Evolutionary conservation across 768 basidiomycete species (phyloP).

Genomic region (Coprinopsis marcescibilis): DNA sequence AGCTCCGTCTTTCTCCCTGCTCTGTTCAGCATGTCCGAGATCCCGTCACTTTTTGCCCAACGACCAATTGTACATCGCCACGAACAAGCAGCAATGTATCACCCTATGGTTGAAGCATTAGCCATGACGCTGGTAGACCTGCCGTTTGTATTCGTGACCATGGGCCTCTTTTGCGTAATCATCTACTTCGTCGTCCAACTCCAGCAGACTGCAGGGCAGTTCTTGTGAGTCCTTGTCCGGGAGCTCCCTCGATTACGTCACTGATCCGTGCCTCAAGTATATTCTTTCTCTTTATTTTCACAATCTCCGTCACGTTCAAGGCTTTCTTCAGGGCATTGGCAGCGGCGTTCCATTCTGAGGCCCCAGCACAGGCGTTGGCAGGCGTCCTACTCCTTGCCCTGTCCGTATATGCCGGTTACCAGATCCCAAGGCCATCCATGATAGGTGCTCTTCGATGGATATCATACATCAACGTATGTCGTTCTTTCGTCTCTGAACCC

Average conservation of each 20-base stretch:
- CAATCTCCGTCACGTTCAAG: constrained; percentile 61
- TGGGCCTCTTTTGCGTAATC: constrained; percentile 39
- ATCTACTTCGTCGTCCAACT: constrained; percentile 61
- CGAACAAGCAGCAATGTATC: constrained; percentile 54
- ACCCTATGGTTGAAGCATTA: constrained; percentile 32
- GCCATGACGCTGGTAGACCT: constrained; percentile 58
- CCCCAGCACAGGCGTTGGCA: constrained; percentile 57
- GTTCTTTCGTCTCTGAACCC: not conserved
- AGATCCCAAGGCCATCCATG: constrained; percentile 56
- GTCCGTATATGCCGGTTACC: constrained; percentile 29
- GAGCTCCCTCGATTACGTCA: not conserved
- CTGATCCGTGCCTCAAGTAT: constrained; percentile 31
- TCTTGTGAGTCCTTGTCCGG: constrained; percentile 55
- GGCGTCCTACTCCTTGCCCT: constrained; percentile 32
- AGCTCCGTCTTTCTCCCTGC: constrained; percentile 55
- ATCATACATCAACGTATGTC: constrained; percentile 51
- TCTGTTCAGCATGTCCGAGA: constrained; percentile 60
- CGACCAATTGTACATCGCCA: constrained; percentile 58
- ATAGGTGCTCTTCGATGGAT: constrained; percentile 69
- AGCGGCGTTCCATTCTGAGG: constrained; percentile 51
- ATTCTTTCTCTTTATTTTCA: constrained; percentile 52
- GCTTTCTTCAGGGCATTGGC: constrained; percentile 69
- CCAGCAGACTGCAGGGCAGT: constrained; percentile 50
- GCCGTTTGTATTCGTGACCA: constrained; percentile 47
- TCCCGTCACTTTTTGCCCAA: constrained; percentile 56